Base-by-base conservation (phyloP, 2,329 filamentous ascomycete species). In the Penicillium thymicola region DNA sequence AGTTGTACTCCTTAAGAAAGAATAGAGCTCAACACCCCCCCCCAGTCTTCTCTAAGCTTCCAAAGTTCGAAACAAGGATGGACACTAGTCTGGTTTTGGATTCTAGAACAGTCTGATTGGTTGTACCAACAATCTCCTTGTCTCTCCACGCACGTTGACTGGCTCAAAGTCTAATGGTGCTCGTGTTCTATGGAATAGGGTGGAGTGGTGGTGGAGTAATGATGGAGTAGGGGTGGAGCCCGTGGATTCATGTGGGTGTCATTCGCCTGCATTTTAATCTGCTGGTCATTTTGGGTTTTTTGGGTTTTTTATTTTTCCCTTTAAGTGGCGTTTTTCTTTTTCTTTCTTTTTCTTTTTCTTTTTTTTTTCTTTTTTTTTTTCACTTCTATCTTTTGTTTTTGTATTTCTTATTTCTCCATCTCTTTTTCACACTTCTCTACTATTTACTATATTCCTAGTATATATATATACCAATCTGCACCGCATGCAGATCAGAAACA, bases 41-140 rank as follows among this genome's bases (percentile, higher is more conserved):
- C 37, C 37, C 7, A 21, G 11, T 42, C 44, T 49, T 54, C 51
- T 54, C 37, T 23, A 49, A 25, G 23, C 18, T 49, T 54, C 30
- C 30, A 32, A 32, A 2, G 30, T 32, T 32, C 16, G 44, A 54
- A 48, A 47, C 51, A 53, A 38, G 51, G 27, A 16, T 46, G 18
- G 25, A 18, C 27, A 32, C 27, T 42, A 54, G 55, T 44, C 6
- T 16, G 23, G 23, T 42, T 54, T 38, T 16, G 14, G 13, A 36
- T 32, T 18, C 0, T 11, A 43, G 5, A 42, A 25, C 6, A 32
- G 34, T 43, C n/a, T 55, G 36, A 50, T 58, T 58, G 51, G 87
- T 2, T 85, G 87, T 69, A 89, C 87, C 87, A 88, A 86, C 41
- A 89, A 87, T 85, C 74, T 89, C 32, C 75, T 77, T 41, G 85